A percentile compares a stretch with the other conserved stretches of the same genome.
phyloP scores from a whole-genome alignment of 1,139 yeast species.

The Pichia inconspicua region DNA sequence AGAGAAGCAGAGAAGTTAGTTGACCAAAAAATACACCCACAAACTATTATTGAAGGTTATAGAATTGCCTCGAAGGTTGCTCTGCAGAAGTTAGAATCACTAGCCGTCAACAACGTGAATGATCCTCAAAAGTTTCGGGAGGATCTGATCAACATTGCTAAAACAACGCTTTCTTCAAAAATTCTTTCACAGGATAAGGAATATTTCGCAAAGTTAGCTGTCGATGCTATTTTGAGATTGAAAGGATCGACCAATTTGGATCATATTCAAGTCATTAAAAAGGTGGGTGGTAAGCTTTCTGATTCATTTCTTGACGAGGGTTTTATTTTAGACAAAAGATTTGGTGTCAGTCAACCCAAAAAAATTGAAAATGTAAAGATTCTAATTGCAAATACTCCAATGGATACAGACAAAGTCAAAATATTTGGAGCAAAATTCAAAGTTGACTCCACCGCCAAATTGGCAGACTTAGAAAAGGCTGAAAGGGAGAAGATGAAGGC shows the following conservation, averaged over 20 bases:
- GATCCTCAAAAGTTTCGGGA: constrained; percentile 58
- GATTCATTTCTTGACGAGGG: constrained; percentile 97
- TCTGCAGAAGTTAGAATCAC: constrained; percentile 63
- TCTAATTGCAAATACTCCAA: constrained; percentile 88
- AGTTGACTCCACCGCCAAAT: constrained; percentile 89
- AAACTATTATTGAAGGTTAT: constrained; percentile 92
- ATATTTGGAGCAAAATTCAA: constrained; percentile 96
- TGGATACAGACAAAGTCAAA: constrained; percentile 97
- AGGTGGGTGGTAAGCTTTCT: constrained; percentile 83
- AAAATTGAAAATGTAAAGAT: constrained; percentile 75
- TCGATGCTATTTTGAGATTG: constrained; percentile 85
- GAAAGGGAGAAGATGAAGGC: constrained; percentile 88
- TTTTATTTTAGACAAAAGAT: constrained; percentile 80
- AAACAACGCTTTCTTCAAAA: constrained; percentile 88
- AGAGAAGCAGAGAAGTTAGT: constrained; percentile 93
- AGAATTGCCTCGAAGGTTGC: constrained; percentile 85
- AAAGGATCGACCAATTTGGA: constrained; percentile 93
- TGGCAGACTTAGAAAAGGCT: constrained; percentile 93
- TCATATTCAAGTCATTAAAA: constrained; percentile 88
- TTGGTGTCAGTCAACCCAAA: constrained; percentile 93
- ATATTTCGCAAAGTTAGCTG: constrained; percentile 81
- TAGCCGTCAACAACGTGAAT: constrained; percentile 68
- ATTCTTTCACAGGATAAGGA: constrained; percentile 92
- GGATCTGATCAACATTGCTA: constrained; percentile 82
- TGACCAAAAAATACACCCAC: constrained; percentile 93